phyloP scores from a whole-genome alignment of 2,329 filamentous ascomycete genomes.

The Fusarium tuaranense region DNA sequence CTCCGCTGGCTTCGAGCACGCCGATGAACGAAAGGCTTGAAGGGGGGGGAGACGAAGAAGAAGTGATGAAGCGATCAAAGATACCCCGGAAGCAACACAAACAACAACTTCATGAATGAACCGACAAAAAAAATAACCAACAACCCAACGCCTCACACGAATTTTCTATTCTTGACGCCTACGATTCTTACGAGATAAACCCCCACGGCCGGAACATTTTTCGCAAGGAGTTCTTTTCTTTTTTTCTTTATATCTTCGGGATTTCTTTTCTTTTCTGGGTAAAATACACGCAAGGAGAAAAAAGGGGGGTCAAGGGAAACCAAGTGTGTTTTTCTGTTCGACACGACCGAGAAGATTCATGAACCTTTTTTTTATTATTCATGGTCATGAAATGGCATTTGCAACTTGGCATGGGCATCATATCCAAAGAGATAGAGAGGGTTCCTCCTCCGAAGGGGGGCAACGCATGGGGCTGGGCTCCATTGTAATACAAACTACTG shows the following conservation, averaged over 20 bases:
- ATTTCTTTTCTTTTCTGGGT: not conserved
- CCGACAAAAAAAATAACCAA: conserved; percentile 24
- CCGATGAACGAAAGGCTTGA: conserved; percentile 23
- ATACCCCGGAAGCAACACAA: conserved; percentile 17
- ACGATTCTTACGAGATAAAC: conserved; percentile 38
- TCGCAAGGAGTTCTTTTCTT: conserved; percentile 20
- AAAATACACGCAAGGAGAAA: conserved; percentile 26
- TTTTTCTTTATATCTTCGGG: conserved; percentile 2
- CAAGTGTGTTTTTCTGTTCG: conserved; percentile 18
- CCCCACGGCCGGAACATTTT: conserved; percentile 30
- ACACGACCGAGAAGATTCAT: conserved; percentile 23
- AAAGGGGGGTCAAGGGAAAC: not conserved
- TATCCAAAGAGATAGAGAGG: conserved; percentile 29
- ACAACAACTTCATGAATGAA: conserved; percentile 17
- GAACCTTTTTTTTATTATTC: conserved; percentile 8
- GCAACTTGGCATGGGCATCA: conserved; percentile 24
- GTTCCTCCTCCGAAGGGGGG: conserved; percentile 12
- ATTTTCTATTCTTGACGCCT: conserved; percentile 34
- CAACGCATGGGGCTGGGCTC: conserved; percentile 38
- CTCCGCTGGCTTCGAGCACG: conserved; percentile 67
- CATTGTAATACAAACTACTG: conserved; percentile 37
- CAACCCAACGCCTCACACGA: conserved; percentile 23
- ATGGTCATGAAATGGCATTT: conserved; percentile 22
- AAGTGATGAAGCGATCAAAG: conserved; percentile 27
- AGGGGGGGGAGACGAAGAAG: not conserved